phyloP scores from a whole-genome alignment of 2,329 filamentous ascomycete genomes.

The Penicillium janthinellum region DNA sequence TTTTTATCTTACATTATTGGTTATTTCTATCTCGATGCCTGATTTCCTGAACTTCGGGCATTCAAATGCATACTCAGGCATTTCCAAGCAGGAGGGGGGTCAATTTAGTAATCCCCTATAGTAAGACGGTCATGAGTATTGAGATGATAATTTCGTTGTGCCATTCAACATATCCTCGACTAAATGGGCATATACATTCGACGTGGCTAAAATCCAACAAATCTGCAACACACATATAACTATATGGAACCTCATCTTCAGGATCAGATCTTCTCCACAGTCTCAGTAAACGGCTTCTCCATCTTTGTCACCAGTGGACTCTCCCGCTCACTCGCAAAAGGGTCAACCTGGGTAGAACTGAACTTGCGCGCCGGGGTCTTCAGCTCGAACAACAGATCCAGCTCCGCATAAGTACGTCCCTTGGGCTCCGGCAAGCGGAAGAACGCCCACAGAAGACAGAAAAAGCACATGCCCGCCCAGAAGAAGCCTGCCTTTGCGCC shows the following conservation, averaged over 20 bases:
- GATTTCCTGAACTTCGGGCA: no score
- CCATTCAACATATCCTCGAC: neutral
- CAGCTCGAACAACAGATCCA: slow-evolving; percentile 47
- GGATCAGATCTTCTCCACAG: neutral
- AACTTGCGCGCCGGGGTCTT: slow-evolving; percentile 44
- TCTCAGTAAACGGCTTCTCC: neutral
- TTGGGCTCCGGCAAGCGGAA: slow-evolving; percentile 50
- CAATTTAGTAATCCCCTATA: no score
- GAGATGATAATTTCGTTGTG: neutral
- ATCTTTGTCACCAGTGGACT: neutral
- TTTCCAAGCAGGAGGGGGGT: no score
- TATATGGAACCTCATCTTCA: neutral
- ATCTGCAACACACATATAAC: no score
- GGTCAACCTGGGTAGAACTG: slow-evolving; percentile 36
- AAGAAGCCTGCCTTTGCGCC: slow-evolving; percentile 44
- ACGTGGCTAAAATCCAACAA: neutral
- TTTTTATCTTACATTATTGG: no score
- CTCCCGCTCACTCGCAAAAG: slow-evolving; percentile 16
- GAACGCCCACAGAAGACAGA: slow-evolving; percentile 46
- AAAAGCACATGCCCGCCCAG: slow-evolving; percentile 40
- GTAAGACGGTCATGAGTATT: neutral
- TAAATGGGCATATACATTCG: neutral
- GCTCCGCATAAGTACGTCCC: slow-evolving; percentile 44
- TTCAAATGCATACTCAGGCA: no score
- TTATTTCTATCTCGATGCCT: no score